Percentiles rank a stretch among this genome's conserved stretches.
phyloP scores from a whole-genome alignment of 108 stramenopile genomes.

The Cyclostephanos tholiformis region DNA sequence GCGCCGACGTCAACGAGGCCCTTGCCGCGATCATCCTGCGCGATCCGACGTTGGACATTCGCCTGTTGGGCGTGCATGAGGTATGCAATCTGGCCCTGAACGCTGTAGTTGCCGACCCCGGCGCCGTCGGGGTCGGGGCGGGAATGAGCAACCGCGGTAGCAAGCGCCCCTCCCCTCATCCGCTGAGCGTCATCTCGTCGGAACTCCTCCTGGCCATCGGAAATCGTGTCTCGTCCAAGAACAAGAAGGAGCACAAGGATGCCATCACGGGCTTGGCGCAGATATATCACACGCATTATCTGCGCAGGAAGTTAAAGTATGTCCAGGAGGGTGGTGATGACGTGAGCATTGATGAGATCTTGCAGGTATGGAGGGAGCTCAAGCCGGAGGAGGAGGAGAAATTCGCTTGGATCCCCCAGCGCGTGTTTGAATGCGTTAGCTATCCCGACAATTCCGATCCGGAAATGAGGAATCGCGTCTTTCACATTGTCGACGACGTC shows the following conservation, averaged over 20 bases:
- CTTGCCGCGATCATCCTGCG: conserved; percentile 34
- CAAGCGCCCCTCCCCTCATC: conserved; percentile 15
- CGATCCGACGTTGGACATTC: conserved; percentile 55
- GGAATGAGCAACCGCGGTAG: background rate
- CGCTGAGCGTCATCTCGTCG: conserved; percentile 40
- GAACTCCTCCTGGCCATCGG: conserved; percentile 68
- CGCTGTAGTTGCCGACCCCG: conserved; percentile 6
- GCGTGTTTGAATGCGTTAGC: conserved; percentile 66
- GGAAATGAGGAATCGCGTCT: conserved; percentile 71
- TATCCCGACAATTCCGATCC: conserved; percentile 63
- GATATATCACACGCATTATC: conserved; percentile 70
- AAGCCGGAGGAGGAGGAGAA: conserved; percentile 35
- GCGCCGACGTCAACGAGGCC: conserved; percentile 54
- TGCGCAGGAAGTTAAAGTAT: conserved; percentile 47
- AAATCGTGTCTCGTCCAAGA: conserved; percentile 64
- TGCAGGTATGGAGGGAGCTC: conserved; percentile 40
- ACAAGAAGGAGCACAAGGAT: conserved; percentile 72
- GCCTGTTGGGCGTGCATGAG: conserved; percentile 63
- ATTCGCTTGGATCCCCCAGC: conserved; percentile 76
- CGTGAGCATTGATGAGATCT: conserved; percentile 61
- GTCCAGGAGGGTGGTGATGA: conserved; percentile 74
- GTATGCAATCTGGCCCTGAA: conserved; percentile 70
- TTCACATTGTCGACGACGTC: conserved; percentile 69
- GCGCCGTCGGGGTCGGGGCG: background rate
- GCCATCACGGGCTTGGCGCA: conserved; percentile 79